phyloP scores from a whole-genome alignment of 768 basidiomycete genomes.

The Hericium coralloides region DNA sequence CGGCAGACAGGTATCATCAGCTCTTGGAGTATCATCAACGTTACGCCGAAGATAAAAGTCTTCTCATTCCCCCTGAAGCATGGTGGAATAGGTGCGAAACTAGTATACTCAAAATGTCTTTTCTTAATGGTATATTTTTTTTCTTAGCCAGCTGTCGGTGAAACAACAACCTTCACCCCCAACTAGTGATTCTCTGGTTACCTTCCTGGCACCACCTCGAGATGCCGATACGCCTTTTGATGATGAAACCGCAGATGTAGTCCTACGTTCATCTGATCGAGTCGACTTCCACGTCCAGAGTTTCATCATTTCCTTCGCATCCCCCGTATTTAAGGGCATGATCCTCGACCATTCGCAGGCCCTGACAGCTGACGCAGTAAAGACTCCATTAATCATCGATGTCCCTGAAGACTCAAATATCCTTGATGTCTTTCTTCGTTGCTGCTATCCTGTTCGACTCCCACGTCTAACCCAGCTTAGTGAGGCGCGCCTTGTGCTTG shows the following conservation, averaged over 20 bases:
- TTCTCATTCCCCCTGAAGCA: not conserved
- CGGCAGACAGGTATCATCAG: constrained; percentile 1
- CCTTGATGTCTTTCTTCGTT: not conserved
- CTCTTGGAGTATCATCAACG: not conserved
- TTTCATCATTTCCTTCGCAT: too few relatives aligned
- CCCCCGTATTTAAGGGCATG: not conserved
- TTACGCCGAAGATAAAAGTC: not conserved
- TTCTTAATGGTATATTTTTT: not conserved
- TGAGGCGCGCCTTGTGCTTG: not conserved
- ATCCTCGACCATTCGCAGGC: not conserved
- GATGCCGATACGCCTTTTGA: too few relatives aligned
- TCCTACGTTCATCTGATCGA: too few relatives aligned
- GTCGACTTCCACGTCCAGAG: too few relatives aligned
- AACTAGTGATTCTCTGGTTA: too few relatives aligned
- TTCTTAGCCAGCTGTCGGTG: not conserved
- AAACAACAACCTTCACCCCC: too few relatives aligned
- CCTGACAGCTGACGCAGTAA: not conserved
- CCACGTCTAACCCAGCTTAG: not conserved
- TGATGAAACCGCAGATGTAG: too few relatives aligned
- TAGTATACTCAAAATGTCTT: not conserved
- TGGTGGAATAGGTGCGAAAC: not conserved
- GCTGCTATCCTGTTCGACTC: not conserved
- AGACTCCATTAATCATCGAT: not conserved
- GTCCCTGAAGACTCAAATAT: not conserved
- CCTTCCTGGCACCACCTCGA: too few relatives aligned